A percentile compares a stretch with the other conserved stretches of the same genome.
Conservation (phyloP, 148 eudicot species). For the Chenopodium suecicum region DNA sequence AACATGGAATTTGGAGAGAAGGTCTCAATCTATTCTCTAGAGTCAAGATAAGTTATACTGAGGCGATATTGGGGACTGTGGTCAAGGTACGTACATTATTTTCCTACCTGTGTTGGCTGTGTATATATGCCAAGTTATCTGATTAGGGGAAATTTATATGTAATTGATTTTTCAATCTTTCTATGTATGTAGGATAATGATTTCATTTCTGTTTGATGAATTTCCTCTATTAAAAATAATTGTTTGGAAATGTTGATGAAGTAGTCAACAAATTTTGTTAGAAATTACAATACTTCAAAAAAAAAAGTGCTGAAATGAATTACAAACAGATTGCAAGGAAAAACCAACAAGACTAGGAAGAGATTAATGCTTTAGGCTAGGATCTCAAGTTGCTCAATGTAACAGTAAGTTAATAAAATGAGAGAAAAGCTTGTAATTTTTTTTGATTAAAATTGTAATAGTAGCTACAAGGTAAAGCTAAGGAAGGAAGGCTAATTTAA, state of each 20-base stretch:
- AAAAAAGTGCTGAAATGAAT: too few relatives aligned
- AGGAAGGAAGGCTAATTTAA: too few relatives aligned
- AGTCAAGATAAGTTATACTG: conserved; percentile 60
- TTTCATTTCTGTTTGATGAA: background rate
- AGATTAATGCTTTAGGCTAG: too few relatives aligned
- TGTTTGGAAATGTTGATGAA: background rate
- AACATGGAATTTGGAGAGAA: conserved; percentile 71
- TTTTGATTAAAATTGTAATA: too few relatives aligned
- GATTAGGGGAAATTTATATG: background rate
- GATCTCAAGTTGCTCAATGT: too few relatives aligned
- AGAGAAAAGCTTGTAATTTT: too few relatives aligned
- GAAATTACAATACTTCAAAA: too few relatives aligned
- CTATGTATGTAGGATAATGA: background rate
- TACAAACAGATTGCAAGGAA: too few relatives aligned
- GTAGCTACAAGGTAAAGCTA: too few relatives aligned
- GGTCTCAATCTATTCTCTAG: conserved; percentile 76
- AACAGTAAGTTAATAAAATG: too few relatives aligned
- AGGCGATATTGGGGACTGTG: conserved; percentile 78
- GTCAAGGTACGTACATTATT: conserved; percentile 45
- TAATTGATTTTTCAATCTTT: background rate
- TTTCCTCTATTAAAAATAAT: background rate
- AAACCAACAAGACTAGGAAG: too few relatives aligned
- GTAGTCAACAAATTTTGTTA: background rate
- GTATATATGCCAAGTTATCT: background rate
- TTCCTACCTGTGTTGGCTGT: too few relatives aligned